Evolutionary conservation across 2,329 filamentous ascomycete species (phyloP), one percentile per base, ranked within the genome.

Genomic region (Xylaria sp.): DNA sequence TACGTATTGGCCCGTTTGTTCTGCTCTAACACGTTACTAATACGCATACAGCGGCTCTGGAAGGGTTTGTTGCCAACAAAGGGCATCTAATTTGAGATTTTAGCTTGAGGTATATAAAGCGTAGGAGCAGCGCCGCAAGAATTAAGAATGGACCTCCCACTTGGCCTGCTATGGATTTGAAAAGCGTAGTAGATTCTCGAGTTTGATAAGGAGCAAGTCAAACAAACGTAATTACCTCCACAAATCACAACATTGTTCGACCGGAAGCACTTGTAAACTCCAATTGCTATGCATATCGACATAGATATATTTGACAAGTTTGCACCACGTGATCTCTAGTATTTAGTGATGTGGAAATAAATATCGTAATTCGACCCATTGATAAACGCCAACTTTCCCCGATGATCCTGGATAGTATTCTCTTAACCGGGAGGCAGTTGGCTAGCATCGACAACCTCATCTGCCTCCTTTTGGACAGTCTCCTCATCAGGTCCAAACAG

Each of bases 381-480:
- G 15, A 57, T 50, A 21, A 64, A 65, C 64, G 66, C 64, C 64
- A 62, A 56, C 15, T 37, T 60, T 61, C 37, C 50, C 35, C 12
- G 25, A 19, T 54, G 50, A 8, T 50, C 49, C 42, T 45, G 37
- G 56, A 49, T 31, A 19, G 40, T 17, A 37, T 50, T 47, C 23
- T 12, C 49, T 40, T 85, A 98, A 76, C 95, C 94, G 64, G 95
- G 95, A 68, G 95, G 95, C 50, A 99, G 87, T 75, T 93, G 88
- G 85, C 93, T 97, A 69, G 90, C 91, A 78, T 99, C 95, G 56
- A 99, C 94, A 76, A 97, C 87, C 70, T 99, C 95, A 71, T 95
- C 91, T 7, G 94, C 92, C 62, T 98, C 94, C 83, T 95, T 97
- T 33, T 81, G 63, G 69, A 89, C 84, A 11, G 88, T 76, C 19